Base-by-base conservation (phyloP, 495 filamentous ascomycete genomes). In the Amniculicola lignicola region DNA sequence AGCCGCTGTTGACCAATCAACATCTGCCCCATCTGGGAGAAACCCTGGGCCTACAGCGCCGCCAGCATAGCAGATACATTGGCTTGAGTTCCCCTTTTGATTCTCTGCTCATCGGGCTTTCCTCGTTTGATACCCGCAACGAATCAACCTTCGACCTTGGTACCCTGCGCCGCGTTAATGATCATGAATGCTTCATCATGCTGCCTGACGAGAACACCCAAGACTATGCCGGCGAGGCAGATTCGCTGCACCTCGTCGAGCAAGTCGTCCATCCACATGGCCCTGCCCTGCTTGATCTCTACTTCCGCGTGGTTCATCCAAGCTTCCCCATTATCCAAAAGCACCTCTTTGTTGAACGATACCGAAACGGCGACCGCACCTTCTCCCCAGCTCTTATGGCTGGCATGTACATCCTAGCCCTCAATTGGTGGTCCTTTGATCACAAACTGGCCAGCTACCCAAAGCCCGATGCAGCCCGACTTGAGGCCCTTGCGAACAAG, bases 321-420 rank as follows among this genome's bases (percentile, higher is more conserved):
- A 89, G 80, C 53, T 94, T 95, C 62, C 92, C 92, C 27, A 89
- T 98, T 54, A 74, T 96, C 44, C 85, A 95, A 63, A 91, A 95
- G 73, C 80, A 83, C 56, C 80, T 90, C 28, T 95, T 95, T 66
- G 82, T 88, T 61, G 88, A 94, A 61, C 87, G 90, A 60, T 89
- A 94, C 65, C 77, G 82, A 19, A 82, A 85, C 21, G 83, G 86
- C 22, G 80, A 89, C 62, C 81, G 81, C 18, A 82, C 86, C 54
- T 82, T 96, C 64, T 88, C 90, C 15, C 89, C 93, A 19, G 79
- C 92, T 4, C 75, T 96, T 2, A 77, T 96, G 2, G 88, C 90
- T 3, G 89, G 90, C 15, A 84, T 98, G 61, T 98, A 96, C 64
- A 84, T 94, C 36, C 75, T 96, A 42, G 87, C 92, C 2, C 81